These are phyloP conservation scores for Trichoderma lentiforme DNA, from an alignment of 2,329 filamentous ascomycete species.

Conservation along the genomic window DNA sequence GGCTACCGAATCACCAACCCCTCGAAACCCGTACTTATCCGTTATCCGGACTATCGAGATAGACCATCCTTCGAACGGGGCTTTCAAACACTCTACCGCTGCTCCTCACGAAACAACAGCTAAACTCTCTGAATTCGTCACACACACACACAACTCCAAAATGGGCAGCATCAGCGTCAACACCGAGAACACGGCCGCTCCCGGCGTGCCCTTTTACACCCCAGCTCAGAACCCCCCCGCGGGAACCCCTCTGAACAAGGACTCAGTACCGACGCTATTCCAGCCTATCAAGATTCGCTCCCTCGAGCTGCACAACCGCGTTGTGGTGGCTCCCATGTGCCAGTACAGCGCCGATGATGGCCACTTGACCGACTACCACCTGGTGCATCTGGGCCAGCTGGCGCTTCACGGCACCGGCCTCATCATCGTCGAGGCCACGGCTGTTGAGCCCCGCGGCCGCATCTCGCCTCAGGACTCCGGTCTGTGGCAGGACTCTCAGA, in stretches of 20 bases:
- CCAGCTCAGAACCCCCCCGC: conserved; percentile 51
- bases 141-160: not conserved
- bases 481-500: conserved; percentile 81
- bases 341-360: conserved; percentile 57
- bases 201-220: conserved; percentile 51
- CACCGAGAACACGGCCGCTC: conserved; percentile 38
- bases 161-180: conserved; percentile 21
- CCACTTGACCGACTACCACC: conserved; percentile 75
- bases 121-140: no score
- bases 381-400: conserved; percentile 78
- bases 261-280: conserved; percentile 51
- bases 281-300: conserved; percentile 53
- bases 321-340: conserved; percentile 61
- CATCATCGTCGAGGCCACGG: conserved; percentile 73
- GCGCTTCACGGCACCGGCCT: conserved; percentile 71
- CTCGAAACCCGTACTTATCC: no score
- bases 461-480: conserved; percentile 79
- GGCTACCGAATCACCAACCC: no score
- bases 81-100: not conserved
- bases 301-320: conserved; percentile 53
- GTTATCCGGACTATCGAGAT: not conserved
- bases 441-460: conserved; percentile 70
- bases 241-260: conserved; percentile 44
- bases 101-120: not conserved
- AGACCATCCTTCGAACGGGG: not conserved